Evolutionary conservation across 345 rosid species (phyloP).

Genomic region (Citrus reticulata): DNA sequence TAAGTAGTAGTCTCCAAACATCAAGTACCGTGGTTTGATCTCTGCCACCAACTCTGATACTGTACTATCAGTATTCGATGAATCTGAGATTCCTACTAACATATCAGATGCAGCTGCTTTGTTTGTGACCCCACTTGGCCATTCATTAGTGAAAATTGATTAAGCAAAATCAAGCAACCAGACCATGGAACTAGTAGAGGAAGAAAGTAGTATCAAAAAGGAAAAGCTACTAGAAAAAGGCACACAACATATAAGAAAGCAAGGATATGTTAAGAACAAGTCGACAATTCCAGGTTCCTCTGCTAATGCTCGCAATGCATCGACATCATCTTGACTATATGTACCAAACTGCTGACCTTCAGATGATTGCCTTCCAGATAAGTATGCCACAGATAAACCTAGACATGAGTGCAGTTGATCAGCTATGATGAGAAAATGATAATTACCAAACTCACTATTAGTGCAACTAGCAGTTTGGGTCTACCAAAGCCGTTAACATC

Average conservation of each 20-base stretch:
- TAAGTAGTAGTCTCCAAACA: conserved; percentile 7
- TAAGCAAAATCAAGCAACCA: conserved; percentile 40
- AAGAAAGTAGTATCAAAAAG: not conserved
- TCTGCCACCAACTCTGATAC: conserved; percentile 75
- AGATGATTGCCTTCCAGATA: conserved; percentile 69
- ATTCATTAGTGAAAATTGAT: conserved; percentile 67
- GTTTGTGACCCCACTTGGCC: conserved; percentile 79
- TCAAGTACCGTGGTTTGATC: conserved; percentile 81
- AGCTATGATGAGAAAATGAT: not conserved
- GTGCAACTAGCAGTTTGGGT: not conserved
- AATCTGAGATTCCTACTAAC: conserved; percentile 52
- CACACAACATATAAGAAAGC: not conserved
- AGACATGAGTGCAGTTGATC: conserved; percentile 25
- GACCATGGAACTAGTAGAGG: not conserved
- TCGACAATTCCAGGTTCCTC: conserved; percentile 84
- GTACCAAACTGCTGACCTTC: conserved; percentile 63
- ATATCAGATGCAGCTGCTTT: conserved; percentile 51
- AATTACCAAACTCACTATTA: not conserved
- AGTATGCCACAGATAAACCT: conserved; percentile 81
- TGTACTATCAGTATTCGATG: conserved; percentile 45
- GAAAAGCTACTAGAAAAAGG: not conserved
- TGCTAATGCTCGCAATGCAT: conserved; percentile 84
- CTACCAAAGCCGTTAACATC: not conserved
- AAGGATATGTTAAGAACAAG: conserved; percentile 91
- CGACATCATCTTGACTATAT: conserved; percentile 81